Evolutionary conservation across 257 asterid species (phyloP).

Genomic region (Paraleonurus japonicus): DNA sequence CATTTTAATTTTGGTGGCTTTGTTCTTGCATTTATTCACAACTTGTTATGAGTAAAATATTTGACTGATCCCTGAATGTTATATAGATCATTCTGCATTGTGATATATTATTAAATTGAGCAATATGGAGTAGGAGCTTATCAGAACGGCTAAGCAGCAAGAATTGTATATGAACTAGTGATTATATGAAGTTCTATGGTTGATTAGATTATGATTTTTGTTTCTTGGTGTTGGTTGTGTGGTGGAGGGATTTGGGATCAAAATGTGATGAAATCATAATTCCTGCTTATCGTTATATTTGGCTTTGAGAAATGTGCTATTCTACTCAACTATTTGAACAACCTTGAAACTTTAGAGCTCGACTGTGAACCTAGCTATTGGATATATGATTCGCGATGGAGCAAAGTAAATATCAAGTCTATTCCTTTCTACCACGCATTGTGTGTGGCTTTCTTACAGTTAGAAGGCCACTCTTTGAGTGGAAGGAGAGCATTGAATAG

Average conservation of each 20-base stretch:
- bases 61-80: not conserved
- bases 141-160: not conserved
- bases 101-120: not conserved
- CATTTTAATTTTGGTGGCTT: not conserved
- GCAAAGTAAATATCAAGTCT: not conserved
- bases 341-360: not conserved
- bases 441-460: not conserved
- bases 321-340: not conserved
- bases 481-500: not conserved
- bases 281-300: not conserved
- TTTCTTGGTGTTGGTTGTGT: not conserved
- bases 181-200: not conserved
- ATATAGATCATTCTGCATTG: not conserved
- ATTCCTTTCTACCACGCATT: not conserved
- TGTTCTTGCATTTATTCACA: not conserved
- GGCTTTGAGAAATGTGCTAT: not conserved
- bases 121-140: not conserved
- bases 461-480: not conserved
- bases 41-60: not conserved
- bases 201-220: not conserved
- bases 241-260: not conserved
- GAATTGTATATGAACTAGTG: constrained; percentile 5
- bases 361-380: not conserved
- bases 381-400: not conserved
- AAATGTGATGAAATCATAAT: not conserved